Evolutionary conservation across 1,139 yeast species (phyloP).

Genomic region (Meyerozyma carpophila): DNA sequence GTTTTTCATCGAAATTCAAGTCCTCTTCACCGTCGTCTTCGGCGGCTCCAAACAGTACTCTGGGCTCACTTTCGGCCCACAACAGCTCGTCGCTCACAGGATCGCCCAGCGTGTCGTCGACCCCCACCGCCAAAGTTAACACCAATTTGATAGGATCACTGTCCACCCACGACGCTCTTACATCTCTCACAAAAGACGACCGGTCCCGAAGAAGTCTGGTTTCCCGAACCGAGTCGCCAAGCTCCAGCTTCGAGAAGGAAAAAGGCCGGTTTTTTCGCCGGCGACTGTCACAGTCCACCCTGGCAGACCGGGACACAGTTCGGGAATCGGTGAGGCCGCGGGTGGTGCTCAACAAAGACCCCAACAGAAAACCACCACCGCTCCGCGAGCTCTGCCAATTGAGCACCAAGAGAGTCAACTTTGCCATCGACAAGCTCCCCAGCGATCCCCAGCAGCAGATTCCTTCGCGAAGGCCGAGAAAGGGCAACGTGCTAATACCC

Average conservation of each 20-base stretch:
- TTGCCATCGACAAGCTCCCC: slow-evolving; percentile 63
- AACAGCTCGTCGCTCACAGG: neutral
- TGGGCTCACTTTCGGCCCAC: neutral
- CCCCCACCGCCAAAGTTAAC: neutral
- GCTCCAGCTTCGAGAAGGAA: slow-evolving; percentile 6
- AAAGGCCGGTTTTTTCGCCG: slow-evolving; percentile 8
- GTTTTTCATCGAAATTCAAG: slow-evolving; percentile 53
- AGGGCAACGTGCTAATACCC: slow-evolving; percentile 75
- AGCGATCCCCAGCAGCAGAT: slow-evolving; percentile 94
- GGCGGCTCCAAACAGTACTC: slow-evolving; percentile 1
- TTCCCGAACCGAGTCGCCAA: neutral
- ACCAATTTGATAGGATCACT: neutral
- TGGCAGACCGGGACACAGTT: neutral
- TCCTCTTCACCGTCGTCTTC: slow-evolving; percentile 12
- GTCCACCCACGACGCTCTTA: slow-evolving; percentile 12
- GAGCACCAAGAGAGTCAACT: slow-evolving; percentile 53
- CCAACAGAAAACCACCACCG: slow-evolving; percentile 29
- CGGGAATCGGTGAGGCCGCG: slow-evolving; percentile 10
- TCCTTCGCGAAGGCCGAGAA: slow-evolving; percentile 78
- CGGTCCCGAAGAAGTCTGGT: slow-evolving; percentile 3
- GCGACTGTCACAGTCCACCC: neutral
- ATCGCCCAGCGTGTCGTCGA: neutral
- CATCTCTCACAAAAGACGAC: slow-evolving; percentile 8
- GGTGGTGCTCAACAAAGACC: slow-evolving; percentile 44
- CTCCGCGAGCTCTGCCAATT: slow-evolving; percentile 40